Evolutionary conservation across 1,284 basidiomycete genomes (phyloP).

Genomic region (Heterobasidion occidentale): DNA sequence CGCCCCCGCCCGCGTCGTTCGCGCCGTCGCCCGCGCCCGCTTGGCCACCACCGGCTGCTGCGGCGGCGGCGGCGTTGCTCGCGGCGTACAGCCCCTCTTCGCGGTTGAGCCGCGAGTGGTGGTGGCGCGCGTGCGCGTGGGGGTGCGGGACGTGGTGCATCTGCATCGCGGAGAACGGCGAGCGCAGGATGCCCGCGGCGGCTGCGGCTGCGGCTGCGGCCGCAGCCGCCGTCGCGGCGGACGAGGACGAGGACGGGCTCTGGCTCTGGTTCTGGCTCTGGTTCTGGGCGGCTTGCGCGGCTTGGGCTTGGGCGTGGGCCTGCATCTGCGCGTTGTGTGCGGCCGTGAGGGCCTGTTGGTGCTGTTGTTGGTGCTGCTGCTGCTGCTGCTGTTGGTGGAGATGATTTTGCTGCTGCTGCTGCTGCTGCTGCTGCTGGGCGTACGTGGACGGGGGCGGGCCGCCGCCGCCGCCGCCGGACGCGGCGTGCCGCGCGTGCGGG

Average conservation of each 20-base stretch:
- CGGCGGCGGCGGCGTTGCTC: too few relatives aligned
- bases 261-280: constrained; percentile 12
- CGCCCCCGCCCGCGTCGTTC: too few relatives aligned
- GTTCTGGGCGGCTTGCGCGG: constrained; percentile 13
- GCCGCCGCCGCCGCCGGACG: constrained; percentile 15
- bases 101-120: constrained; percentile 37
- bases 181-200: constrained; percentile 32
- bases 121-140: constrained; percentile 64
- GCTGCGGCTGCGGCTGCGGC: constrained; percentile 2
- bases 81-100: constrained; percentile 21
- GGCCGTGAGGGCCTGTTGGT: background rate
- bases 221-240: constrained; percentile 5
- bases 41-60: too few relatives aligned
- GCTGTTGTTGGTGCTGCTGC: background rate
- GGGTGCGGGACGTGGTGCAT: constrained; percentile 76
- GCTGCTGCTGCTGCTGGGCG: background rate
- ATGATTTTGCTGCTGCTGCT: constrained; percentile 17
- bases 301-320: too few relatives aligned
- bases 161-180: constrained; percentile 40
- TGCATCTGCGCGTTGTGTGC: too few relatives aligned
- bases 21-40: too few relatives aligned
- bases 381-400: background rate
- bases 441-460: constrained; percentile 14
- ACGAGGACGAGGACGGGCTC: constrained; percentile 12
- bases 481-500: constrained; percentile 7